Evolutionary conservation across 768 basidiomycete species (phyloP).

Genomic region (Suillus occidentalis): DNA sequence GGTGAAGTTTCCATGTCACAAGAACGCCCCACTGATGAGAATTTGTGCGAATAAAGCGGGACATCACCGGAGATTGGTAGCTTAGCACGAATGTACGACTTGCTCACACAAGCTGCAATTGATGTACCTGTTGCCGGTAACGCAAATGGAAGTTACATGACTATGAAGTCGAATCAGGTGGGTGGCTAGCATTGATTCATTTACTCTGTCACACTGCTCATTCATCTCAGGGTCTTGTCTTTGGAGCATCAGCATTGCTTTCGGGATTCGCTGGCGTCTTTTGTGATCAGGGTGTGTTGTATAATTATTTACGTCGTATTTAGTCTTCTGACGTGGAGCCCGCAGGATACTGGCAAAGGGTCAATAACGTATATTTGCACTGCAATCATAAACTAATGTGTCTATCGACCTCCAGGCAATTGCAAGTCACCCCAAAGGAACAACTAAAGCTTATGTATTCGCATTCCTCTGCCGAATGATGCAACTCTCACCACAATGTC

Average conservation of each 20-base stretch:
- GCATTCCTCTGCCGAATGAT: neutral
- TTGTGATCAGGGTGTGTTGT: slow-evolving; percentile 33
- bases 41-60: slow-evolving; percentile 2
- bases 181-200: neutral
- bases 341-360: slow-evolving; percentile 41
- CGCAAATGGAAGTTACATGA: slow-evolving; percentile 21
- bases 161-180: slow-evolving; percentile 21
- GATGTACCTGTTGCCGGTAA: slow-evolving; percentile 17
- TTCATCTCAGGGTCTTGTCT: slow-evolving; percentile 21
- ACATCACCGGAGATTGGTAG: slow-evolving; percentile 75
- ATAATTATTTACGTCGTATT: neutral
- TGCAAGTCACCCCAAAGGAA: slow-evolving; percentile 34
- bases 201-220: neutral
- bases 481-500: neutral
- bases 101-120: slow-evolving; percentile 17
- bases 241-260: slow-evolving; percentile 22
- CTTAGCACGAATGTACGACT: slow-evolving; percentile 14
- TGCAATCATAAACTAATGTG: neutral
- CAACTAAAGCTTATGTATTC: slow-evolving; percentile 35
- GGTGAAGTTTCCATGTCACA: neutral
- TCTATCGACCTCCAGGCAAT: slow-evolving; percentile 28
- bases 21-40: neutral
- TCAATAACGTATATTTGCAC: slow-evolving; percentile 8
- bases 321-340: slow-evolving; percentile 5
- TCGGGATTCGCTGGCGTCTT: slow-evolving; percentile 36